Percentiles rank a stretch among this genome's conserved stretches.
Evolutionary conservation across 305 asterid genomes (phyloP).

Genomic region (Solanum hybrid): DNA sequence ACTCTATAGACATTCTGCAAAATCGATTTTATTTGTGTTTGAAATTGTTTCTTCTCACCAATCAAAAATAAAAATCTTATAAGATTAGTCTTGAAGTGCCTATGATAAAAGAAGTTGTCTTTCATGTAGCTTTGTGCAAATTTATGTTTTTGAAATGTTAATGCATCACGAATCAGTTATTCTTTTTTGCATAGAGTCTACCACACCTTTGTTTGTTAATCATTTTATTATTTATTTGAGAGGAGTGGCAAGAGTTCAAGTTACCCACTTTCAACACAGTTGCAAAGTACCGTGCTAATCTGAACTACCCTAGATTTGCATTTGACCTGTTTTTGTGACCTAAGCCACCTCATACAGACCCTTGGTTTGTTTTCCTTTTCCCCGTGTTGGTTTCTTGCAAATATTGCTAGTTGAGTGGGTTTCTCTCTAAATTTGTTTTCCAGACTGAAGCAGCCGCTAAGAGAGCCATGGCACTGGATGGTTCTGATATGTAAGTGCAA

Average conservation of each 20-base stretch:
- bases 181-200: not conserved
- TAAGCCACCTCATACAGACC: not conserved
- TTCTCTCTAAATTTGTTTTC: conserved; percentile 13
- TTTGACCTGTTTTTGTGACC: not conserved
- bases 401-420: not conserved
- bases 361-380: not conserved
- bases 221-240: not conserved
- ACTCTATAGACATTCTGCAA: not conserved
- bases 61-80: not conserved
- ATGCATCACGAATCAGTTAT: not conserved
- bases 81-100: not conserved
- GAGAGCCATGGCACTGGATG: conserved; percentile 89
- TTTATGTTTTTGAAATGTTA: not conserved
- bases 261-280: not conserved
- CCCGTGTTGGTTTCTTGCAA: not conserved
- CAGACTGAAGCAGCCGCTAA: conserved; percentile 95
- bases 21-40: not conserved
- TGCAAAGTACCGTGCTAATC: not conserved
- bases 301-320: not conserved
- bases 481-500: conserved; percentile 82
- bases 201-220: not conserved
- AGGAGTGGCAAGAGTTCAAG: not conserved
- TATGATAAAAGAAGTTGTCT: not conserved
- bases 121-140: not conserved
- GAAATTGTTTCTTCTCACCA: conserved; percentile 1